Evolutionary conservation across 1,139 yeast species (phyloP), one percentile per base, ranked within the genome.

Genomic region (Scheffersomyces segobiensis): DNA sequence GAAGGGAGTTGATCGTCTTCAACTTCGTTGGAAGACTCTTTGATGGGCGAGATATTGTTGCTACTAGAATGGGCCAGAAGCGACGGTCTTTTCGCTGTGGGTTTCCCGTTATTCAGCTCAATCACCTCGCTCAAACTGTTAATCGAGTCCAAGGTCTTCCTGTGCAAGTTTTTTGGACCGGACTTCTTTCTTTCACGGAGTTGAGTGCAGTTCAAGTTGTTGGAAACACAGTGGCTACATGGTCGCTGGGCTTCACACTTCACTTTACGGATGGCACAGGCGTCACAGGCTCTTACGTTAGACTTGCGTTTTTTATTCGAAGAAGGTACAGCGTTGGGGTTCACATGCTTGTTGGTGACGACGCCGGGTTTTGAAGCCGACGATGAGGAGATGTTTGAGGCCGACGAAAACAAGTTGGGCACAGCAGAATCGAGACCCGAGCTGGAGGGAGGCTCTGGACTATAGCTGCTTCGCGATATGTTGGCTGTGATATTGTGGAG

Each of bases 191-290:
- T 69, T 59, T 72, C 74, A 56, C 84, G 65, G 26, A 75, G 63
- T 60, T 69, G 72, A 6, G 83, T 80, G 65, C 84, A 80, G 22
- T 70, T 67, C 47, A 79, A 62, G 53, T 70, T 69, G 63, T 78
- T 78, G 54, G 74, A 67, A 48, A 74, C 68, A 65, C 84, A 80
- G 63, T 77, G 82, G 48, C 66, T 57, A 64, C 84, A 80, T 1
- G 83, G 84, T 52, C 81, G 67, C 50, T 66, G 63, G n/a, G 68
- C 69, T 53, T 78, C 82, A 66, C 84, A 80, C 60, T 74, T 73
- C 47, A 79, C 80, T 64, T 80, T 80, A 46, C 82, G 62, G n/a
- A 75, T 69, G 22, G 83, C 80, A 69, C 84, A 80, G 19, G 79
- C 80, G 61, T 80, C 84, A 62, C 84, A 80, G 5, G 84, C 68